phyloP scores from a whole-genome alignment of 768 basidiomycete species.

The Boletus subparvulus region DNA sequence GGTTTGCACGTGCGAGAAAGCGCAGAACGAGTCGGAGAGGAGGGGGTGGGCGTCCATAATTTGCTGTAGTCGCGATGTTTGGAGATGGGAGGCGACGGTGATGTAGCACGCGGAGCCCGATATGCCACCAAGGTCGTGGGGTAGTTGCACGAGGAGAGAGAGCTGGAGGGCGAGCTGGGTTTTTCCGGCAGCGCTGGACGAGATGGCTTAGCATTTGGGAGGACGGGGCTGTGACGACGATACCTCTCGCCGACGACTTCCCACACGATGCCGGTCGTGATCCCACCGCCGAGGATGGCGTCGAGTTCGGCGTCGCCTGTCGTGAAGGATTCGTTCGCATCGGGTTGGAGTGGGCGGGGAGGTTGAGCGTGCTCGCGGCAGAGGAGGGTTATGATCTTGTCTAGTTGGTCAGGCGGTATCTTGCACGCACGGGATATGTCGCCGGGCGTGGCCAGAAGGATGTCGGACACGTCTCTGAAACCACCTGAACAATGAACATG shows the following conservation, averaged over 20 bases:
- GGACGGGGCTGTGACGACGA: neutral
- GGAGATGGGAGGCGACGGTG: constrained; percentile 68
- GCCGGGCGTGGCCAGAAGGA: constrained; percentile 47
- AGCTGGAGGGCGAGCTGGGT: constrained; percentile 89
- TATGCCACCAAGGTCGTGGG: constrained; percentile 53
- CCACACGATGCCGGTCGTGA: constrained; percentile 78
- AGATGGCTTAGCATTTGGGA: constrained; percentile 3
- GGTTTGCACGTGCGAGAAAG: constrained; percentile 61
- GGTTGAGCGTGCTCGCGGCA: constrained; percentile 43
- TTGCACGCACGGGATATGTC: constrained; percentile 59
- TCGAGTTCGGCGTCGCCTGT: constrained; percentile 78
- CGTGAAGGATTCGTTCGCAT: constrained; percentile 53
- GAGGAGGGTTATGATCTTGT: constrained; percentile 49
- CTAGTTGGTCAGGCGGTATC: constrained; percentile 48
- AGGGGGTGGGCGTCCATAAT: constrained; percentile 54
- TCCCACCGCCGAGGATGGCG: constrained; percentile 70
- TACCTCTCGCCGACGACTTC: constrained; percentile 91
- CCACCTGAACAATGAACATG: constrained; percentile 40
- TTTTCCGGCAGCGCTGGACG: constrained; percentile 84
- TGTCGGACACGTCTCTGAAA: constrained; percentile 45
- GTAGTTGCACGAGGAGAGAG: constrained; percentile 75
- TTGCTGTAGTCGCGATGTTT: constrained; percentile 66
- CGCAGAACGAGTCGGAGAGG: constrained; percentile 43
- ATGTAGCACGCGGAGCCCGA: constrained; percentile 74
- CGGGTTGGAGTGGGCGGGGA: constrained; percentile 40